These are phyloP conservation scores for Castanea sativa DNA, from an alignment of 306 rosid genomes.

Conservation along the genomic window DNA sequence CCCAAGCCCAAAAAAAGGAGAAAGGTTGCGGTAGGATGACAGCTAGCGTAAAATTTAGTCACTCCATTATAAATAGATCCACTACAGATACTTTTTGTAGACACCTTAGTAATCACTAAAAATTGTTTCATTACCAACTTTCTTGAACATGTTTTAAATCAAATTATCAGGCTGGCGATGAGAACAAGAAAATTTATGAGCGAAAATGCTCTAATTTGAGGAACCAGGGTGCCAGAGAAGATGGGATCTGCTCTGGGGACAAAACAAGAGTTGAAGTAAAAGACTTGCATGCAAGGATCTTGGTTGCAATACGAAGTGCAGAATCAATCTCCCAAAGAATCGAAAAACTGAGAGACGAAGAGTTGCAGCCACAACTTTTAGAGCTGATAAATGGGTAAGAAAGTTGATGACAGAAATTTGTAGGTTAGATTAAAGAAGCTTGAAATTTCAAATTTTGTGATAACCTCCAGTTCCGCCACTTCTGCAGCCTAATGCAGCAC, in stretches of 20 bases:
- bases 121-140: background rate
- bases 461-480: background rate
- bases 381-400: conserved; percentile 84
- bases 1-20: too few relatives aligned
- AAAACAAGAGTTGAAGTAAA: conserved; percentile 72
- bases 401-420: background rate
- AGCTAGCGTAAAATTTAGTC: too few relatives aligned
- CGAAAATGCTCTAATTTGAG: conserved; percentile 61
- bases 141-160: background rate
- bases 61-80: too few relatives aligned
- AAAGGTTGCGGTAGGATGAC: too few relatives aligned
- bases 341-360: conserved; percentile 81
- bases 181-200: conserved; percentile 66
- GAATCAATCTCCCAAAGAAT: conserved; percentile 83
- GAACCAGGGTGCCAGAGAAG: conserved; percentile 64
- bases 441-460: background rate
- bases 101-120: background rate
- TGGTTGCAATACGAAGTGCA: conserved; percentile 85
- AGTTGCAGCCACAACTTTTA: conserved; percentile 79
- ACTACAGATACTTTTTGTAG: background rate
- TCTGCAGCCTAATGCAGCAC: conserved; percentile 68
- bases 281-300: conserved; percentile 78
- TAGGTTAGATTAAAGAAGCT: background rate
- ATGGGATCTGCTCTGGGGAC: conserved; percentile 48
- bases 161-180: conserved; percentile 69